Conservation (phyloP, 2,329 filamentous ascomycete genomes). For the Colletotrichum sp. region DNA sequence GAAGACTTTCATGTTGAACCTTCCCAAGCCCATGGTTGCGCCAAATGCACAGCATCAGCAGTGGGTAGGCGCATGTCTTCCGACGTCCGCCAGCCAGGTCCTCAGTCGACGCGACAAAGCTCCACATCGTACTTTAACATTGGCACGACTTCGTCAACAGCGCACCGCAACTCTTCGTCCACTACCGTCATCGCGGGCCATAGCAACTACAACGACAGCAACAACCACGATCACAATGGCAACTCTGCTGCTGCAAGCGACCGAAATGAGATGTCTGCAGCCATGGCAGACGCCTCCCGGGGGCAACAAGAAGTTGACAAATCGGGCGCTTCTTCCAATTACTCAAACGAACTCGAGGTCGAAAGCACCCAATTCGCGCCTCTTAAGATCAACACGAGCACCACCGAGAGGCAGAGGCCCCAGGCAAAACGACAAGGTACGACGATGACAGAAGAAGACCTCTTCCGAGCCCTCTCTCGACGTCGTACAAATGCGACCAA, state of each 20-base stretch:
- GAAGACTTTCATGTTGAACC: background rate
- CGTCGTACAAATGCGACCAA: slow-evolving; percentile 45
- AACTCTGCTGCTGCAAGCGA: background rate
- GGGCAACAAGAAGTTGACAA: background rate
- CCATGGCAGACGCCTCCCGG: background rate
- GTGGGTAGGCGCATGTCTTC: background rate
- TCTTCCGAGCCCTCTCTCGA: slow-evolving; percentile 54
- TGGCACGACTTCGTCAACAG: background rate
- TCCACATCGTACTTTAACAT: background rate
- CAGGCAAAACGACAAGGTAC: slow-evolving; percentile 28
- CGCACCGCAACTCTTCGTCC: background rate
- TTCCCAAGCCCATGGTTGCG: background rate
- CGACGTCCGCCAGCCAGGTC: background rate
- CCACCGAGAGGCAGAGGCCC: slow-evolving; percentile 15
- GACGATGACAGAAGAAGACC: slow-evolving; percentile 51
- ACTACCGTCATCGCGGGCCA: background rate
- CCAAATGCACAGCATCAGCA: background rate
- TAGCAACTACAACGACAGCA: background rate
- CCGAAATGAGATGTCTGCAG: background rate
- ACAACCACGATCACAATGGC: background rate
- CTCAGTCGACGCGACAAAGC: background rate
- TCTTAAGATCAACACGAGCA: slow-evolving; percentile 27
- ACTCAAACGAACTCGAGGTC: background rate
- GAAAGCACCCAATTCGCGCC: slow-evolving; percentile 27
- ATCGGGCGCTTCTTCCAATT: background rate